Evolutionary conservation across 495 filamentous ascomycete species (phyloP).

Genomic region (Penicillium coprophilum): DNA sequence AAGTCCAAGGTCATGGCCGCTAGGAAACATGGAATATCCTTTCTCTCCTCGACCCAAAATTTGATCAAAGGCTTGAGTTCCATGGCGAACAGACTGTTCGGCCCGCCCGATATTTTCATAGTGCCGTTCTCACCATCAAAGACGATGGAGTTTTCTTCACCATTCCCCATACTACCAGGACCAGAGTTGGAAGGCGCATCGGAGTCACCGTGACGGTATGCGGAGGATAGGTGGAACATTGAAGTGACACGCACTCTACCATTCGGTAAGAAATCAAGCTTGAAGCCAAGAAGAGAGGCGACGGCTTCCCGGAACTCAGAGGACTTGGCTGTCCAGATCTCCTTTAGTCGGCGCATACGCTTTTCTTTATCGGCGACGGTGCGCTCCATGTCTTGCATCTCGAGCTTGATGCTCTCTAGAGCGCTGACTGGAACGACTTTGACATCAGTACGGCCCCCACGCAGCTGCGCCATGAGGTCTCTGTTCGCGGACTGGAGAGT

Average conservation of each 20-base stretch:
- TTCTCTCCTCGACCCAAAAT: constrained; percentile 91
- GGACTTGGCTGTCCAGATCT: constrained; percentile 85
- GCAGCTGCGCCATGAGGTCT: constrained; percentile 76
- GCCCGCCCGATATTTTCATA: constrained; percentile 95
- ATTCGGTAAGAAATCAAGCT: constrained; percentile 88
- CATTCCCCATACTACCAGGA: constrained; percentile 59
- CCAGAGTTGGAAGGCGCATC: constrained; percentile 46
- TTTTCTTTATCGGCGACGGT: constrained; percentile 82
- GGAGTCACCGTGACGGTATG: constrained; percentile 56
- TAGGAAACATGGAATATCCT: constrained; percentile 88
- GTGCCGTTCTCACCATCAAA: constrained; percentile 96
- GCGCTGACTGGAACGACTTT: constrained; percentile 72
- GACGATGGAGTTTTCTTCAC: constrained; percentile 74
- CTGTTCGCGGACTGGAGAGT: constrained; percentile 80
- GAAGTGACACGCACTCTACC: constrained; percentile 85
- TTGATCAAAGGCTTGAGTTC: constrained; percentile 79
- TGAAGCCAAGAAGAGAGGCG: constrained; percentile 84
- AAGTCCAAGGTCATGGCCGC: constrained; percentile 88
- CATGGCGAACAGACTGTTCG: constrained; percentile 78
- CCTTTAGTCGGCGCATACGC: constrained; percentile 75
- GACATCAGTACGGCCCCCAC: constrained; percentile 43
- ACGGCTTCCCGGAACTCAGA: constrained; percentile 93
- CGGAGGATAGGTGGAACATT: constrained; percentile 66
- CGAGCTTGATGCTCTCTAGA: constrained; percentile 68
- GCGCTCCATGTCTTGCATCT: constrained; percentile 69